phyloP scores from a whole-genome alignment of 208 protist species.

The Borovskyia barvae region DNA sequence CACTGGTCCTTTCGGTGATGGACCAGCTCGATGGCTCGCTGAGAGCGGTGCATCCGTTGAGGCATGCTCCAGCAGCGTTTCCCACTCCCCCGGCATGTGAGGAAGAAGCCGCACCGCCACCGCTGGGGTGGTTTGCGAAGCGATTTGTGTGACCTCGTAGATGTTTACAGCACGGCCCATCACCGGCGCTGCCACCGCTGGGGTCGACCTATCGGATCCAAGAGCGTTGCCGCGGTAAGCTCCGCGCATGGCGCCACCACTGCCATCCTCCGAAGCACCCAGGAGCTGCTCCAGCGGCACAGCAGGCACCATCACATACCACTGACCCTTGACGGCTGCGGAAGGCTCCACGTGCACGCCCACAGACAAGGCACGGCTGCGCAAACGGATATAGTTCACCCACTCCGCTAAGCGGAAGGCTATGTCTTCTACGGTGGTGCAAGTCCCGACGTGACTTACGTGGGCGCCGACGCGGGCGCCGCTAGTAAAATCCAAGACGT shows the following conservation, averaged over 20 bases:
- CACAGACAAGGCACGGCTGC: conserved; percentile 19
- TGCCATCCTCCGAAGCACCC: not conserved
- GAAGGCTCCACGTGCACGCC: conserved; percentile 7
- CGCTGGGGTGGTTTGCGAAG: too few species aligned
- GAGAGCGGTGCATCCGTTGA: not conserved
- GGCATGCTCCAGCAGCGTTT: not conserved
- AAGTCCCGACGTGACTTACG: not conserved
- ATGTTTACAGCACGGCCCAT: too few species aligned
- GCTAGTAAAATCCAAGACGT: conserved; percentile 49
- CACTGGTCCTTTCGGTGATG: too few species aligned
- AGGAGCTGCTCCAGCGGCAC: conserved; percentile 22
- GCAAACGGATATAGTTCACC: conserved; percentile 7
- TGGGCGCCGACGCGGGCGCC: conserved; percentile 28
- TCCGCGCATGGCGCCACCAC: not conserved
- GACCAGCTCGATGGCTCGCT: too few species aligned
- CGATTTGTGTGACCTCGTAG: too few species aligned
- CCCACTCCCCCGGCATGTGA: conserved; percentile 7
- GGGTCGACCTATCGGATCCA: too few species aligned
- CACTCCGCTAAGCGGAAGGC: not conserved
- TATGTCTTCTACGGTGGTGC: conserved; percentile 6
- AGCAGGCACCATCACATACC: conserved; percentile 29
- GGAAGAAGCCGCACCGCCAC: not conserved
- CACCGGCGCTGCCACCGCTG: too few species aligned
- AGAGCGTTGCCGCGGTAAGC: too few species aligned
- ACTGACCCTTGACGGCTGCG: not conserved